These are phyloP conservation scores for Sporothrix protearum DNA, from an alignment of 2,329 filamentous ascomycete genomes.

Conservation along the genomic window DNA sequence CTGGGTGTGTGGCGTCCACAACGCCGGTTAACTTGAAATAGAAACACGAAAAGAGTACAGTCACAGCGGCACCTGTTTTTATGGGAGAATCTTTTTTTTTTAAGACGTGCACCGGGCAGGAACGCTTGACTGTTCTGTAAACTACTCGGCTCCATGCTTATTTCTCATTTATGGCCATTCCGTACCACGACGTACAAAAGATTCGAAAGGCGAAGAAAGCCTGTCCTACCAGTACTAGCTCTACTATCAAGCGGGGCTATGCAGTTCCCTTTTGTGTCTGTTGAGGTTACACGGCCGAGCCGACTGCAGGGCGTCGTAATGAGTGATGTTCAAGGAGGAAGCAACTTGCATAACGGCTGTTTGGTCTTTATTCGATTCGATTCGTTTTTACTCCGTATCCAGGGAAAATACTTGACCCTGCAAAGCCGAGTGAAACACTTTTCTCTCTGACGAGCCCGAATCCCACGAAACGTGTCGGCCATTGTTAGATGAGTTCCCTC, in stretches of 20 bases:
- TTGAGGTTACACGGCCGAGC: background rate
- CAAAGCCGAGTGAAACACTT: background rate
- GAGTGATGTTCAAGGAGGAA: background rate
- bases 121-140: background rate
- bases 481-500: background rate
- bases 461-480: background rate
- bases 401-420: background rate
- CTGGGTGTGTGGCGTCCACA: background rate
- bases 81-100: background rate
- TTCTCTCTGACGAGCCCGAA: background rate
- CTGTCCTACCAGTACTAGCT: background rate
- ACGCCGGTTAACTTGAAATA: background rate
- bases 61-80: background rate
- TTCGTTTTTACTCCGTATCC: background rate
- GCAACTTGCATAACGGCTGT: background rate
- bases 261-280: background rate
- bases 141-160: background rate
- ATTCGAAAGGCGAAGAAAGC: background rate
- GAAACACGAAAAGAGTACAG: background rate
- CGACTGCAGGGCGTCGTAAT: slow-evolving; percentile 13
- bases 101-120: no score
- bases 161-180: background rate
- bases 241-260: background rate
- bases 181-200: background rate
- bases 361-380: background rate